phyloP scores from a whole-genome alignment of 2,329 filamentous ascomycete genomes.

The Microdochium nivale region DNA sequence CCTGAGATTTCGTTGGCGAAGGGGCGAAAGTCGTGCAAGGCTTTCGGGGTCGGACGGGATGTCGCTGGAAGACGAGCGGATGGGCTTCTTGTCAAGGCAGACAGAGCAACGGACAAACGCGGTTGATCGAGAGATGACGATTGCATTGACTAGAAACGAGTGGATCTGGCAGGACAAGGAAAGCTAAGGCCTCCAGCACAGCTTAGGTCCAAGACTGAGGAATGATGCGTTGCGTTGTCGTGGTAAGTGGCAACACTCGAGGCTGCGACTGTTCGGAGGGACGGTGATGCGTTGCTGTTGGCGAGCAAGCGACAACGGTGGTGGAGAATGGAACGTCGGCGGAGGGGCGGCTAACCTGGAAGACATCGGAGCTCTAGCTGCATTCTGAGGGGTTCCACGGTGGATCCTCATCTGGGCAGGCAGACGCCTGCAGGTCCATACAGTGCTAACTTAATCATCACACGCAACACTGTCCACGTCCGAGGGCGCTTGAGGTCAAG shows the following conservation, averaged over 20 bases:
- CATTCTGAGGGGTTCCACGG: no score
- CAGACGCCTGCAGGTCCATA: no score
- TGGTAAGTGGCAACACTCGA: no score
- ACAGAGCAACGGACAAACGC: neutral
- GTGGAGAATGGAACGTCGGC: no score
- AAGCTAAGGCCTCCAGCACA: neutral
- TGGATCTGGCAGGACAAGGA: neutral
- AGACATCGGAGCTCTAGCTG: no score
- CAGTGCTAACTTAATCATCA: no score
- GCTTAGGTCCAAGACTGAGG: neutral
- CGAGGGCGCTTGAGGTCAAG: no score
- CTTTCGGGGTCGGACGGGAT: neutral
- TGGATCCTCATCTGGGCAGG: no score
- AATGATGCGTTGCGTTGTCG: neutral
- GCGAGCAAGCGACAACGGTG: neutral
- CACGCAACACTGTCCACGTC: no score
- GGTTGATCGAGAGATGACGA: neutral
- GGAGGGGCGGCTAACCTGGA: no score
- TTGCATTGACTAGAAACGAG: neutral
- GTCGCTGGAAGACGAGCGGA: neutral
- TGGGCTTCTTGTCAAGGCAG: neutral
- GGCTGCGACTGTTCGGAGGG: neutral
- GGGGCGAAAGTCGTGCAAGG: neutral
- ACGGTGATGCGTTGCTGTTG: neutral
- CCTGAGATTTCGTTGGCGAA: neutral